Evolutionary conservation across 306 rosid genomes (phyloP), one percentile per base, ranked within the genome.

Genomic region (Pueraria montana): DNA sequence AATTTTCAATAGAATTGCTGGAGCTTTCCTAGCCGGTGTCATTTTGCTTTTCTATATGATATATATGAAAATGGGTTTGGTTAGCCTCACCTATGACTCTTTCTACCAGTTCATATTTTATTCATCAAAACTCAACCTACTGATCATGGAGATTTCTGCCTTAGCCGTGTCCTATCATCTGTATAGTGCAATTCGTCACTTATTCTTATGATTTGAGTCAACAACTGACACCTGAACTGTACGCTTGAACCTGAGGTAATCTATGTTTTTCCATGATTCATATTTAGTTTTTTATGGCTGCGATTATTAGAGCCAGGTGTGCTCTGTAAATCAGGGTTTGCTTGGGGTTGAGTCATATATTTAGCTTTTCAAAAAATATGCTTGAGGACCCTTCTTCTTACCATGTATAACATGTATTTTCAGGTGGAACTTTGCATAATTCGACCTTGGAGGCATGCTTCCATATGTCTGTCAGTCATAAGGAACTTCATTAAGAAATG

Each of bases 371-470:
- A 0, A 12, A 56, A 56, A 27, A 56, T 12, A 59, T 66, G 24
- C 63, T 83, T 53, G 36, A 9, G 20, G 26, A 10, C 20, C 24
- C 32, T 23, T 50, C 45, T 27, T 56, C 68, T 45, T 24, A 34
- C 23, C 52, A 10, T 50, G 30, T 30, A 23, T 81, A 40, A 45
- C 75, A 34, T 80, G 78, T 75, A 42, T 83, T 80, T 84, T 72
- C 90, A 96, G 99, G 97, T 96, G 84, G 91, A 92, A 81, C 86
- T 91, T 27, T 87, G 92, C 85, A 20, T 91, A 91, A 61, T 86
- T 91, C 75, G 66, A 87, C 81, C 86, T 87, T 48, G 96, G 96
- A 75, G 91, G 98, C 53, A 91, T 89, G 10, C 95, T 89, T 79
- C 90, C 87, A 3, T 89, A 87, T 65, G 40, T 34, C 40, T 34